Conservation (phyloP, 352 stramenopile species). For the Phytophthora pini region DNA sequence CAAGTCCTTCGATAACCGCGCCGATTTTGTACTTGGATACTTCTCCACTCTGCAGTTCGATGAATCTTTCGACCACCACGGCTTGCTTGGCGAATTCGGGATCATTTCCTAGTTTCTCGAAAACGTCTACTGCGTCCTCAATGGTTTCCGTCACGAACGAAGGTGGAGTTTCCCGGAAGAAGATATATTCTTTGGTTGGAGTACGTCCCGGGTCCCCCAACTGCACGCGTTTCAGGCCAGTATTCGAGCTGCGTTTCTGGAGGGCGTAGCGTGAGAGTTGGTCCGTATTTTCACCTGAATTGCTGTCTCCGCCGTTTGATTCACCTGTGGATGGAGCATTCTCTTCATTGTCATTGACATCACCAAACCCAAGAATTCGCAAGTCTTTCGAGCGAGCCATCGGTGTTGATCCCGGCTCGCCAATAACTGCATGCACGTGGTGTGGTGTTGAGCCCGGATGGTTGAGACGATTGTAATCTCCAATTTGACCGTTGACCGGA, state of each 20-base stretch:
- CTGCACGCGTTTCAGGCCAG: constrained; percentile 62
- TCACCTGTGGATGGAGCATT: background rate
- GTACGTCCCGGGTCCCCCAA: constrained; percentile 64
- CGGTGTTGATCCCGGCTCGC: constrained; percentile 68
- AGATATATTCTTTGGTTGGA: constrained; percentile 84
- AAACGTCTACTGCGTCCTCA: constrained; percentile 61
- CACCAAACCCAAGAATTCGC: constrained; percentile 54
- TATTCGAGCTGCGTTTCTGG: constrained; percentile 49
- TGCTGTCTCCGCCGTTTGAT: background rate
- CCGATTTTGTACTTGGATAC: constrained; percentile 80
- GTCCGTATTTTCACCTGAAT: background rate
- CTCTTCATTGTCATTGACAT: constrained; percentile 44
- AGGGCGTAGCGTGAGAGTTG: constrained; percentile 63
- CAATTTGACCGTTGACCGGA: constrained; percentile 7
- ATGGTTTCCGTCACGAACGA: constrained; percentile 82
- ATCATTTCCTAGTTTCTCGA: constrained; percentile 61
- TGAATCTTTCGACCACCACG: constrained; percentile 50
- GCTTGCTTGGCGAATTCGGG: constrained; percentile 45
- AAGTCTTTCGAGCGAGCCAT: constrained; percentile 59
- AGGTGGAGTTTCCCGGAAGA: constrained; percentile 84
- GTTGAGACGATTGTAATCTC: constrained; percentile 64
- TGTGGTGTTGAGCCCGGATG: constrained; percentile 69
- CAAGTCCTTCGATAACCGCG: constrained; percentile 60
- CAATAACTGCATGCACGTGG: constrained; percentile 39
- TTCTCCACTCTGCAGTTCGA: constrained; percentile 84